A percentile compares a stretch with the other conserved stretches of the same genome.
Evolutionary conservation across 2,329 filamentous ascomycete species (phyloP).

Genomic region (Colletotrichum chlorophyti): DNA sequence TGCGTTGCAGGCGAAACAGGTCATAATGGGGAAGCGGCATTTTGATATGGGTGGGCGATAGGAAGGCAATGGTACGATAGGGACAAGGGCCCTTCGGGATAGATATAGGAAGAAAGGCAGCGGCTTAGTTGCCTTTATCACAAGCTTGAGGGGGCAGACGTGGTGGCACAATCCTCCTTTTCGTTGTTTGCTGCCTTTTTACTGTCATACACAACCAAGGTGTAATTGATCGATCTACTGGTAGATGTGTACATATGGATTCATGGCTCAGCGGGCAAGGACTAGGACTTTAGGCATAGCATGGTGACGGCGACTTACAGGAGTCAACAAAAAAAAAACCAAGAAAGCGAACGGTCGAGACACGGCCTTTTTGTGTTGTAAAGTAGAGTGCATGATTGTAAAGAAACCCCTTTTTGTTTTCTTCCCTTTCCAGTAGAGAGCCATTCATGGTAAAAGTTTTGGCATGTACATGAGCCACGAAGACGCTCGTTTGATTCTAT

Average conservation of each 20-base stretch:
- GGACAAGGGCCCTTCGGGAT: too few species aligned
- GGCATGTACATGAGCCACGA: too few species aligned
- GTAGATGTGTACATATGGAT: slow-evolving; percentile 13
- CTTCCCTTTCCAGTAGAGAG: too few species aligned
- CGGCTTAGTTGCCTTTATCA: too few species aligned
- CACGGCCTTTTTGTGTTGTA: background rate
- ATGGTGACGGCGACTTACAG: slow-evolving; percentile 16
- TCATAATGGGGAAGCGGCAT: too few species aligned
- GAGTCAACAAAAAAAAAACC: background rate
- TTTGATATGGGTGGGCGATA: too few species aligned
- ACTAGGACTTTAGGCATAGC: slow-evolving; percentile 19
- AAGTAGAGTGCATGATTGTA: slow-evolving; percentile 1
- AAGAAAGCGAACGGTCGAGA: background rate
- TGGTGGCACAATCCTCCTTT: background rate
- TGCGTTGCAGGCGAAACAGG: background rate
- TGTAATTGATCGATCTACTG: slow-evolving; percentile 7
- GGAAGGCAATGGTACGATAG: too few species aligned
- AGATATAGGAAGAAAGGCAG: too few species aligned
- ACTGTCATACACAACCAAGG: background rate
- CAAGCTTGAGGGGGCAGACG: background rate
- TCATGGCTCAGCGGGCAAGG: slow-evolving; percentile 18
- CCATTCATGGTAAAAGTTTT: too few species aligned
- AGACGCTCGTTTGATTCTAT: background rate
- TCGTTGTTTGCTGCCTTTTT: slow-evolving; percentile 11
- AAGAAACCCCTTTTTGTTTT: background rate